phyloP scores from a whole-genome alignment of 306 rosid genomes.

The Cicer judaicum region DNA sequence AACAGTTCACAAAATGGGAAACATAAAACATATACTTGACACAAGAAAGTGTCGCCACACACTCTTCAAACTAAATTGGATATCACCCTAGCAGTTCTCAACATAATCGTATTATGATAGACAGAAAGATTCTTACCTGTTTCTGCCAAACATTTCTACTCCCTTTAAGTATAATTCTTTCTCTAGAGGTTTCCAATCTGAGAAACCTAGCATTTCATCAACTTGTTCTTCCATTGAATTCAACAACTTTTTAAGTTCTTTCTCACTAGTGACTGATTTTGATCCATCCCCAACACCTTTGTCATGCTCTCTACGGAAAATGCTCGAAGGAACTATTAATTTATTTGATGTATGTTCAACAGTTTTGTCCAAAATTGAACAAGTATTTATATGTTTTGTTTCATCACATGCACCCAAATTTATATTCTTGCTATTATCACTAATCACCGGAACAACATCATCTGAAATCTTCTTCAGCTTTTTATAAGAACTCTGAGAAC shows the following conservation, averaged over 20 bases:
- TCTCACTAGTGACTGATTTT: slow-evolving; percentile 47
- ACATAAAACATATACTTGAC: slow-evolving; percentile 30
- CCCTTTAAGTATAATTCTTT: slow-evolving; percentile 91
- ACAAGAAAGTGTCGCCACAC: slow-evolving; percentile 20
- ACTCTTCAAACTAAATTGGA: slow-evolving; percentile 35
- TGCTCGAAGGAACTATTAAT: slow-evolving; percentile 49
- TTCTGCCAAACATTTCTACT: slow-evolving; percentile 92
- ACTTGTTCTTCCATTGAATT: slow-evolving; percentile 47
- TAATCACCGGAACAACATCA: slow-evolving; percentile 53
- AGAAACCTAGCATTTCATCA: slow-evolving; percentile 49
- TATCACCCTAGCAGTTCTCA: slow-evolving; percentile 30
- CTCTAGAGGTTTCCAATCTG: slow-evolving; percentile 86
- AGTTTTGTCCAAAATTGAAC: slow-evolving; percentile 47
- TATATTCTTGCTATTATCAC: slow-evolving; percentile 47
- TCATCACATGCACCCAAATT: slow-evolving; percentile 48
- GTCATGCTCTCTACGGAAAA: slow-evolving; percentile 51
- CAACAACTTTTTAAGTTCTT: slow-evolving; percentile 50
- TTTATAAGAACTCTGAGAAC: slow-evolving; percentile 56
- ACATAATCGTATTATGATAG: slow-evolving; percentile 26
- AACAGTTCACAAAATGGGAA: slow-evolving; percentile 23
- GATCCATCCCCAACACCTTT: slow-evolving; percentile 48
- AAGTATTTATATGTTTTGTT: slow-evolving; percentile 42
- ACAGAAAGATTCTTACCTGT: slow-evolving; percentile 60
- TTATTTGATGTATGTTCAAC: slow-evolving; percentile 48
- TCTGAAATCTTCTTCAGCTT: slow-evolving; percentile 67